Evolutionary conservation across 495 filamentous ascomycete species (phyloP), one percentile per base, ranked within the genome.

Genomic region (Aspergillus coremiiformis): DNA sequence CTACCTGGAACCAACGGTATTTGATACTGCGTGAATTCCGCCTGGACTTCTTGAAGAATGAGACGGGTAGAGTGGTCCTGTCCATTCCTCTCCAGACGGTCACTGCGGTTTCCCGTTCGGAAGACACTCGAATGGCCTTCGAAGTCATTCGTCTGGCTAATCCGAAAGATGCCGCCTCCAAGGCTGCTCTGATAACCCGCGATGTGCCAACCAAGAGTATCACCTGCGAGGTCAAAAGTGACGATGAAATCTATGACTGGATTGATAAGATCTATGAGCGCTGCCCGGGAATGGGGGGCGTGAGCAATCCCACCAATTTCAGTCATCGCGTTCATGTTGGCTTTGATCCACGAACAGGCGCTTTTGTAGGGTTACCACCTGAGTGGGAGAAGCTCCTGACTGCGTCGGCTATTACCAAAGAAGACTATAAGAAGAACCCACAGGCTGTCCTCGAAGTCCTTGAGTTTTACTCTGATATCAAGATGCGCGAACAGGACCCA

Each of bases 241-340:
- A 97, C 55, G 91, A 95, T 57, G 93, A 98, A 56, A 82, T 96
- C 30, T 98, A 98, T 64, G 89, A 94, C 47, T 98, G 93, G 93
- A 95, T 96, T 52, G 93, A 98, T 65, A 86, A 87, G 65, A 93
- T 98, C 55, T 96, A 96, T 64, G 88, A 89, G 52, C 85, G 93
- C 53, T 96, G 90, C 64, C 93, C 93, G 1, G 92, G 89, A 43
- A 95, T 96, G 89, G 90, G 93, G 42, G 93, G 93, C 52, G 94
- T 98, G 8, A 96, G 91, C 71, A 96, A 96, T 66, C 93, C 93
- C 3, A 96, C 94, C 48, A 95, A 96, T 68, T 97, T 98, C 69
- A 87, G 85, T 19, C 93, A 98, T 66, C 85, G 90, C 15, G 89
- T 98, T 27, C 93, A 98, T 65, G 93, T 98, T 57, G 94, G 92